Percentiles rank a stretch among this genome's conserved stretches.
Evolutionary conservation across 176 grass and related monocot genomes (phyloP).

Genomic region (Otatea glauca): DNA sequence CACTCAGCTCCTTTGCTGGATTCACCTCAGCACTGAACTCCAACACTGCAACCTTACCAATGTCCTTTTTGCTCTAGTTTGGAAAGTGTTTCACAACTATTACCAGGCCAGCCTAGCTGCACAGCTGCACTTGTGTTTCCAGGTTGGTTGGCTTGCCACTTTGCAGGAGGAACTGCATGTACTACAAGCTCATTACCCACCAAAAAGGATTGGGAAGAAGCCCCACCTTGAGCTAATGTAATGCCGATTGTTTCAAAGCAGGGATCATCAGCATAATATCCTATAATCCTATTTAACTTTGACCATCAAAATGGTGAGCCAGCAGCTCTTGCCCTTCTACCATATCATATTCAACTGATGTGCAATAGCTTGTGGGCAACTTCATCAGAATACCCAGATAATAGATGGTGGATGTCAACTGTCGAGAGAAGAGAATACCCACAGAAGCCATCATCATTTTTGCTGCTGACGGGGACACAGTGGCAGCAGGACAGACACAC

Average conservation of each 20-base stretch:
- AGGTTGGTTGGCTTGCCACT: constrained; percentile 25
- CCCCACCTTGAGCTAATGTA: neutral
- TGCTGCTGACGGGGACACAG: neutral
- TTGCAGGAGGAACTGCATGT: constrained; percentile 18
- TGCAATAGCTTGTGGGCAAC: neutral
- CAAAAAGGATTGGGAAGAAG: neutral
- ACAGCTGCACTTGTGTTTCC: constrained; percentile 4
- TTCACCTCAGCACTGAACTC: constrained; percentile 30
- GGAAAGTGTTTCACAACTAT: constrained; percentile 17
- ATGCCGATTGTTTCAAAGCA: neutral
- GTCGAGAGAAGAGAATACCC: neutral
- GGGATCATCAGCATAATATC: constrained; percentile 27
- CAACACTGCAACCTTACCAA: neutral
- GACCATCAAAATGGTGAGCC: constrained; percentile 14
- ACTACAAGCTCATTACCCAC: neutral
- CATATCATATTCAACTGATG: neutral
- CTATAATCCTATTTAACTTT: neutral
- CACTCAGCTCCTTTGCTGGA: neutral
- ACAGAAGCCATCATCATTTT: constrained; percentile 4
- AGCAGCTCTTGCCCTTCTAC: constrained; percentile 4
- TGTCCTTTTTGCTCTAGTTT: constrained; percentile 17
- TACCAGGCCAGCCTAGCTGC: neutral
- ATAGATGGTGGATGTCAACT: neutral
- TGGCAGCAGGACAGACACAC: constrained; percentile 25
- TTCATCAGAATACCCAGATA: constrained; percentile 24